Evolutionary conservation across 2,329 filamentous ascomycete genomes (phyloP), one percentile per base, ranked within the genome.

Genomic region (Fusarium equiseti): DNA sequence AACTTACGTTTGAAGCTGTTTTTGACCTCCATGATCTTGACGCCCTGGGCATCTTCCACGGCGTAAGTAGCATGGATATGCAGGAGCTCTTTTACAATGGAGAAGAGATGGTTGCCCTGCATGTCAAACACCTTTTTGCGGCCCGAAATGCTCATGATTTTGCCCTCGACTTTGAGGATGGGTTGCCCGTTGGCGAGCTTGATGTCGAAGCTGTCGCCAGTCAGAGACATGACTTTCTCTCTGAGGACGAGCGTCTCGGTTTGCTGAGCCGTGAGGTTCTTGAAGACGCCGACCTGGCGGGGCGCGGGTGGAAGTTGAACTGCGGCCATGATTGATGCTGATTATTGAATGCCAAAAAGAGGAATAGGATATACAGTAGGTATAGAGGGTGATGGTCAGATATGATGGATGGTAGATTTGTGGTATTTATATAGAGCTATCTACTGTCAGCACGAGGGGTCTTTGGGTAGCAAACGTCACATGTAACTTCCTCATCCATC

Each of bases 151-250:
- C 85, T 83, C 70, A 88, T 73, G 64, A 84, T 75, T 59, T 86
- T 86, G 70, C 88, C 89, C 67, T 89, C 80, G 45, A 90, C 85
- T 68, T 84, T 84, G 67, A 91, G 78, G 32, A 91, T 72, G 0
- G 86, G 83, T 24, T 83, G 80, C 24, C 88, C 88, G 63, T 83
- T 85, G 46, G 83, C 79, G 8, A 86, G 84, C 57, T 84, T 86
- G 77, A 92, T 86, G 68, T 87, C 86, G 79, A 91, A 92, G 77
- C 84, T 88, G 79, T 92, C 89, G 61, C 89, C 88, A 2, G 85
- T 85, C 11, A 91, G 79, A 5, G 89, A 90, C 62, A 90, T 77
- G 20, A 90, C 82, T 72, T 88, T 89, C 74, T 92, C 89, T 72
- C 85, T 87, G 51, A 92, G 80, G 3, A 88, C 76, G 9, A 92